Percentiles rank a stretch among this genome's conserved stretches.
phyloP scores from a whole-genome alignment of 148 eudicot genomes.

The Vaccinium corymbosum region DNA sequence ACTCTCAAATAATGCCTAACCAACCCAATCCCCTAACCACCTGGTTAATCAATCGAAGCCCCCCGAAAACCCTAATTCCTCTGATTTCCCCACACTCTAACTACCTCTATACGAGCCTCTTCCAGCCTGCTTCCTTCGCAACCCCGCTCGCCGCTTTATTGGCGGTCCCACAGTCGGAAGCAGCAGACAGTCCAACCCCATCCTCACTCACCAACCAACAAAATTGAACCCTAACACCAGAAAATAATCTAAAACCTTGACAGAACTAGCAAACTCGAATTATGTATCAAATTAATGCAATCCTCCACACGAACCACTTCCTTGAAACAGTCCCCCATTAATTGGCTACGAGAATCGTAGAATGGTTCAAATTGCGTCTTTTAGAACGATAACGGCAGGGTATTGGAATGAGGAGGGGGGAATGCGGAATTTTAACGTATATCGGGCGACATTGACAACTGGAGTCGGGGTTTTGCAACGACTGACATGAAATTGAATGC shows the following conservation, averaged over 20 bases:
- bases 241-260: slow-evolving; percentile 22
- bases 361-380: neutral
- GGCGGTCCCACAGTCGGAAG: slow-evolving; percentile 80
- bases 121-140: slow-evolving; percentile 93
- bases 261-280: slow-evolving; percentile 28
- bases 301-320: slow-evolving; percentile 22
- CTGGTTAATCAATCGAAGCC: neutral
- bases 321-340: slow-evolving; percentile 9
- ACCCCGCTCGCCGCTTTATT: slow-evolving; percentile 74
- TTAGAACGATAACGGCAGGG: neutral
- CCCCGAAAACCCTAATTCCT: slow-evolving; percentile 28
- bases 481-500: neutral
- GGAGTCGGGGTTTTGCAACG: neutral
- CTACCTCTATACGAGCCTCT: slow-evolving; percentile 98
- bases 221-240: slow-evolving; percentile 27
- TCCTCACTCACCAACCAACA: slow-evolving; percentile 30
- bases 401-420: neutral
- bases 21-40: slow-evolving; percentile 32
- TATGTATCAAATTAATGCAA: slow-evolving; percentile 8
- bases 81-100: slow-evolving; percentile 34
- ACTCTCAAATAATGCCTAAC: slow-evolving; percentile 34
- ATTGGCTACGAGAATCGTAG: neutral
- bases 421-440: slow-evolving; percentile 38
- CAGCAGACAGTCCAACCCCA: slow-evolving; percentile 61
- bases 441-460: slow-evolving; percentile 57